These are phyloP conservation scores for Tricholoma saponaceum DNA, from an alignment of 768 basidiomycete species.

Conservation along the genomic window DNA sequence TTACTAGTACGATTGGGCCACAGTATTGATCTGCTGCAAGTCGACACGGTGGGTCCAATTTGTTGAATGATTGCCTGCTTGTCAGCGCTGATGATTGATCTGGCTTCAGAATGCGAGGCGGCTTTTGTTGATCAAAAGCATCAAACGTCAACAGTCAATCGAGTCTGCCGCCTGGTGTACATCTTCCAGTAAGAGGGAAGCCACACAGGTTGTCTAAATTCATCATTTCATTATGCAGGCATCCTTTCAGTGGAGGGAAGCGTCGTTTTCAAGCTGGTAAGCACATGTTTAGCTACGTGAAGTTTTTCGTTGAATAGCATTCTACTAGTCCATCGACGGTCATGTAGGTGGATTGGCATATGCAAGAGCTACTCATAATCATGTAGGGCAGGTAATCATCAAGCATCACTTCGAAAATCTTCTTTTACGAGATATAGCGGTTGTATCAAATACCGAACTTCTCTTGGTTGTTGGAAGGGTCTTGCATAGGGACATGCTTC, in stretches of 20 bases:
- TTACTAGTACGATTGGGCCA: slow-evolving; percentile 9
- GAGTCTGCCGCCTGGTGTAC: slow-evolving; percentile 8
- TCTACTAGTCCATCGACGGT: slow-evolving; percentile 4
- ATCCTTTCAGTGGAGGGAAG: slow-evolving; percentile 10
- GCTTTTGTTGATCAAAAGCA: neutral
- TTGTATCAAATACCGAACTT: neutral
- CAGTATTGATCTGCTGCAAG: slow-evolving; percentile 5
- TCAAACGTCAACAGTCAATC: slow-evolving; percentile 7
- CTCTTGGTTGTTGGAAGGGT: slow-evolving; percentile 1
- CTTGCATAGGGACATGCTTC: neutral
- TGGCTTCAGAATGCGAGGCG: neutral
- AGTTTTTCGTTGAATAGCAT: neutral
- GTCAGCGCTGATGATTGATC: neutral
- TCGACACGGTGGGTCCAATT: slow-evolving; percentile 2
- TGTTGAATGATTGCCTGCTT: neutral
- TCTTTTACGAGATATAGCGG: neutral
- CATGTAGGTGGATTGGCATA: neutral
- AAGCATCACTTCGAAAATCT: neutral
- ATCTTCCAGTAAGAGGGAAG: neutral
- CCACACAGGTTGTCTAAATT: neutral
- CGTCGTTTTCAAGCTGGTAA: slow-evolving; percentile 10
- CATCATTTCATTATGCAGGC: neutral
- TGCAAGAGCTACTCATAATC: neutral
- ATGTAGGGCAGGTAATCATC: neutral
- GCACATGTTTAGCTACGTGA: neutral